Percentiles rank a stretch among this genome's conserved stretches.
Evolutionary conservation across 2,329 filamentous ascomycete species (phyloP).

Genomic region (Ampelomyces quisqualis): DNA sequence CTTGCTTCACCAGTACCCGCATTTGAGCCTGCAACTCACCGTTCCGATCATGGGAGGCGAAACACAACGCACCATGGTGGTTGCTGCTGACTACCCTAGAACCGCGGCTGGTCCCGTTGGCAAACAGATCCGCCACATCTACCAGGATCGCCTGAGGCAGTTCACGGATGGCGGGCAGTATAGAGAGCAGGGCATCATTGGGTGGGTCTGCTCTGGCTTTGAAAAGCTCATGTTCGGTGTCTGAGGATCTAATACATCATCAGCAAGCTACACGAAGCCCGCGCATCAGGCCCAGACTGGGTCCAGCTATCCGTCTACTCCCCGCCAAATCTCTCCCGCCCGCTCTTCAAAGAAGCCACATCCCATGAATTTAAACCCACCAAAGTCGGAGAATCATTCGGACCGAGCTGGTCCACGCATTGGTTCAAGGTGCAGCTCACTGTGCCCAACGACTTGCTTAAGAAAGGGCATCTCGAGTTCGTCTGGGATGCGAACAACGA

Average conservation of each 20-base stretch:
- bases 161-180: constrained; percentile 76
- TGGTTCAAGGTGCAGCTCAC: constrained; percentile 89
- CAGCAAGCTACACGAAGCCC: constrained; percentile 72
- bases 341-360: constrained; percentile 81
- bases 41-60: constrained; percentile 40
- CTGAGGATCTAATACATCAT: constrained; percentile 18
- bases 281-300: constrained; percentile 67
- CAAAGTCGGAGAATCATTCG: constrained; percentile 75
- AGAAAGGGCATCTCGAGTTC: constrained; percentile 85
- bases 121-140: constrained; percentile 72
- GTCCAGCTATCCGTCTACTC: constrained; percentile 86
- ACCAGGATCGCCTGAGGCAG: constrained; percentile 76
- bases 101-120: constrained; percentile 42
- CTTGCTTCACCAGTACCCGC: no score
- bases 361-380: constrained; percentile 75
- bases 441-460: constrained; percentile 68
- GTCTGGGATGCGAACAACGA: constrained; percentile 97
- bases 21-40: neutral
- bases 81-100: constrained; percentile 35
- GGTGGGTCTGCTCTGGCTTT: constrained; percentile 53
- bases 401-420: constrained; percentile 95
- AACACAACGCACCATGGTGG: constrained; percentile 30
- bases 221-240: no score
- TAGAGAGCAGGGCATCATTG: constrained; percentile 69
- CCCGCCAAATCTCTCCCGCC: constrained; percentile 74